Base-by-base conservation (phyloP, 202 grass and related monocot genomes). In the Saccharum hybrid region DNA sequence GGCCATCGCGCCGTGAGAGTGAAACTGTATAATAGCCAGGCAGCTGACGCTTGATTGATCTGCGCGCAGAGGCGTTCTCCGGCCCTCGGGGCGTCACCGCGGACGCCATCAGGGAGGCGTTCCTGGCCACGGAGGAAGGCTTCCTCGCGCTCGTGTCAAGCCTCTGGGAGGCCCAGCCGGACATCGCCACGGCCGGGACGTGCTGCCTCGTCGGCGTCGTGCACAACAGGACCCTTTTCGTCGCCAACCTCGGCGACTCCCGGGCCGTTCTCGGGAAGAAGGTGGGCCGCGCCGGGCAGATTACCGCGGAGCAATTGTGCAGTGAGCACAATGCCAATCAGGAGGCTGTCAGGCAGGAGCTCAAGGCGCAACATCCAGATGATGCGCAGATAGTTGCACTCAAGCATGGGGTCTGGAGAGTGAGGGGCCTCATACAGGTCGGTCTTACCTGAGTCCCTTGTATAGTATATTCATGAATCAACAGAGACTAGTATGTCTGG, bases 381-480 rank as follows among this genome's bases (percentile, higher is more conserved):
- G 96, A 99, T 71, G 89, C 89, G 0, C 85, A 90, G 56, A 94
- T 99, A 82, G 96, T 99, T 62, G 84, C 84, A 31, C 86, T 94
- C 63, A 96, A 99, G 75, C 96, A 96, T 82, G 96, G 91, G 30
- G 93, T 94, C 71, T 99, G 96, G 96, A 88, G 96, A 84, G 77
- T 99, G 6, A 99, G 95, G 71, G 93, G 93, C 86, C 92, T 96
- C 64, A 98, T 98, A 82, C 96, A 98, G 96, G 96, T 98, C 16
- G 37, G 68, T 72, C 69, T 56, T 83, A 36, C 42, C 2, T 31
- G 9, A 21, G 4, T 71, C 16, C 85, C 67, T 42, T 56, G 31
- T 62, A 5, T 72, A 45, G 21, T 26, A 6, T 63, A 43, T 52
- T 60, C 16, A 63, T 41, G 15, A 15, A 68, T 42, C 15, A 48